These are phyloP conservation scores for Saccharomyces hybrid DNA, from an alignment of 1,139 yeast species.

Conservation along the genomic window DNA sequence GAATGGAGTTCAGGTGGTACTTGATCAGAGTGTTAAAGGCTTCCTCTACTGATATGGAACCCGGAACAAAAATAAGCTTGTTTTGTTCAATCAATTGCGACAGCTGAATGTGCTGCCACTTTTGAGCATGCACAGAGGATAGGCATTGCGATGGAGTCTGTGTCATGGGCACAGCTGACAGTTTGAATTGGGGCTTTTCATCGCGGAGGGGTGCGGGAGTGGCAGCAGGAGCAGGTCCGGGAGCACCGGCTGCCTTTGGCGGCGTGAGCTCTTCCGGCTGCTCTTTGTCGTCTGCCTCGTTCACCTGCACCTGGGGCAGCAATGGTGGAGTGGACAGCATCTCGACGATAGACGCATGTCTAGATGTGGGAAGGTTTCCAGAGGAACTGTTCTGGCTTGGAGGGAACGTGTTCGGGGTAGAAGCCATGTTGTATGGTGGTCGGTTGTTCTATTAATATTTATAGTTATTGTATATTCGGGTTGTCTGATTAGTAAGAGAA, in stretches of 20 bases:
- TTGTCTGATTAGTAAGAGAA: not conserved
- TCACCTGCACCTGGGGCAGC: conserved; percentile 14
- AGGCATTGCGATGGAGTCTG: conserved; percentile 21
- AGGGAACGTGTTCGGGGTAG: not conserved
- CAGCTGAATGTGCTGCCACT: conserved; percentile 70
- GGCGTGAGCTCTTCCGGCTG: conserved; percentile 4
- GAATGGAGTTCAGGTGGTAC: conserved; percentile 75
- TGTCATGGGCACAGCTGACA: conserved; percentile 13
- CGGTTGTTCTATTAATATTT: not conserved
- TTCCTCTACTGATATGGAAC: conserved; percentile 62
- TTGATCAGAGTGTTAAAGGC: conserved; percentile 73
- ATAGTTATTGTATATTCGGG: not conserved
- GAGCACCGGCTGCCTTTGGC: conserved; percentile 1
- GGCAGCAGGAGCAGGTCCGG: conserved; percentile 1
- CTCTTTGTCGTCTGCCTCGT: conserved; percentile 4
- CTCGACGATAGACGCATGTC: conserved; percentile 77
- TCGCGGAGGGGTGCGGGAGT: not conserved
- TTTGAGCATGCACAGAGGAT: conserved; percentile 26
- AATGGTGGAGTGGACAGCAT: conserved; percentile 81
- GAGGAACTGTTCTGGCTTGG: not conserved
- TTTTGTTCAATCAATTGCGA: conserved; percentile 71
- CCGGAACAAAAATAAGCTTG: conserved; percentile 62
- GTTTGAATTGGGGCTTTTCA: not conserved
- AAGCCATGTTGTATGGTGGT: not conserved
- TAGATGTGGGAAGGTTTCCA: conserved; percentile 13